These are phyloP conservation scores for Hypoxylon sp. DNA, from an alignment of 2,329 filamentous ascomycete genomes.

Conservation along the genomic window DNA sequence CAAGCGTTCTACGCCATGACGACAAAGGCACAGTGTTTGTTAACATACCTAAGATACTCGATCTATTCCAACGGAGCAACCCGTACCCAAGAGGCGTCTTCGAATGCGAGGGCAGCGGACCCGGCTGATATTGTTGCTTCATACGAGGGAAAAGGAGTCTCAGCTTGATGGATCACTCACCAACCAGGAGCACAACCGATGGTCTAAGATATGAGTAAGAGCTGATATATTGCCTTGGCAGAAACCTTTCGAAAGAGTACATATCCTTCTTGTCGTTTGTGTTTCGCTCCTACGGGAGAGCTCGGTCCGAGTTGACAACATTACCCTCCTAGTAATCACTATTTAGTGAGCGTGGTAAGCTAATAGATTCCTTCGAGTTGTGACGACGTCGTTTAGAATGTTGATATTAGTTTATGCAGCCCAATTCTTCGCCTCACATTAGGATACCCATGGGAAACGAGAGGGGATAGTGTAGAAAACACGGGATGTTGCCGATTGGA, in stretches of 20 bases:
- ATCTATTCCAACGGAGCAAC: constrained; percentile 41
- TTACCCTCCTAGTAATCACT: not conserved
- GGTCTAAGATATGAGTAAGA: constrained; percentile 32
- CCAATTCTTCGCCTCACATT: constrained; percentile 28
- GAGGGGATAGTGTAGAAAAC: constrained; percentile 27
- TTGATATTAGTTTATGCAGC: constrained; percentile 35
- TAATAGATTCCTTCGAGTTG: constrained; percentile 8
- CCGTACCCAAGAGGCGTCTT: constrained; percentile 23
- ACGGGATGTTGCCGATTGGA: constrained; percentile 44
- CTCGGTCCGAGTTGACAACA: constrained; percentile 24
- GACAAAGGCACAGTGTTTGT: constrained; percentile 15
- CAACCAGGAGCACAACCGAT: constrained; percentile 24
- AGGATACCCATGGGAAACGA: constrained; percentile 26
- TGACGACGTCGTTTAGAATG: constrained; percentile 29
- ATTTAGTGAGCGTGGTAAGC: constrained; percentile 26
- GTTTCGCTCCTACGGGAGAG: constrained; percentile 30
- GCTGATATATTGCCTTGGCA: constrained; percentile 43
- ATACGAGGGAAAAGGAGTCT: constrained; percentile 33
- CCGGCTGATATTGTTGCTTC: constrained; percentile 22
- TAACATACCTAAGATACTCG: constrained; percentile 12
- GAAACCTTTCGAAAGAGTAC: constrained; percentile 13
- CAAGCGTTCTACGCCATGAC: constrained; percentile 10
- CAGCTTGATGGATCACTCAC: constrained; percentile 16
- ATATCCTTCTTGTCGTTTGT: constrained; percentile 13
- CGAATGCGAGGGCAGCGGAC: constrained; percentile 8